Conservation (phyloP, 257 asterid genomes). For the Penstemon barbatus region DNA sequence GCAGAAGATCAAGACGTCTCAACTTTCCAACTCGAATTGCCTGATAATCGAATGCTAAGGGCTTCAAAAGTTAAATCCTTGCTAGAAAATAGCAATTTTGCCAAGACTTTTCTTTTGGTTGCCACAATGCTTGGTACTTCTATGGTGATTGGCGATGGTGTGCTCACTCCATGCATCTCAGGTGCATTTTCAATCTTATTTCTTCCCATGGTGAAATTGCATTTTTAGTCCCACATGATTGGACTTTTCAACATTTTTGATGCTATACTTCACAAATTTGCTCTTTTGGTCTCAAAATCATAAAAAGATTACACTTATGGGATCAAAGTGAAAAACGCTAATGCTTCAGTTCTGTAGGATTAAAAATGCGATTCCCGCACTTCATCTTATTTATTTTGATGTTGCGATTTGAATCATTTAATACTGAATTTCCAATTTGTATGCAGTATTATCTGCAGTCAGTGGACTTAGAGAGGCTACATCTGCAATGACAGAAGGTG, state of each 20-base stretch:
- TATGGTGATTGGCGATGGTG: conserved; percentile 86
- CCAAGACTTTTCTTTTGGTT: conserved; percentile 39
- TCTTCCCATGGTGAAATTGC: too few relatives aligned
- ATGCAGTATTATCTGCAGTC: conserved; percentile 57
- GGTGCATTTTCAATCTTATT: conserved; percentile 29
- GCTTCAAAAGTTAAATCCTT: conserved; percentile 45
- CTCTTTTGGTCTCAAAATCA: too few relatives aligned
- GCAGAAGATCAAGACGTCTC: too few relatives aligned
- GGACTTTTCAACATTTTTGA: not conserved
- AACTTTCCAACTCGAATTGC: too few relatives aligned
- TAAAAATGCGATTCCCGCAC: too few relatives aligned
- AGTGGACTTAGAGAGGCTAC: conserved; percentile 53
- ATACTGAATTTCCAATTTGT: not conserved
- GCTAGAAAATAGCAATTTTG: conserved; percentile 44
- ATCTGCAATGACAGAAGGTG: conserved; percentile 38
- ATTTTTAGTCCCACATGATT: too few relatives aligned
- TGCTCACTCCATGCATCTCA: conserved; percentile 73
- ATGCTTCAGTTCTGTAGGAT: too few relatives aligned
- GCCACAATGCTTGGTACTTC: conserved; percentile 77
- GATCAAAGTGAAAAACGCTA: too few relatives aligned
- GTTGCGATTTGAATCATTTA: not conserved
- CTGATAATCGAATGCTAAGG: conserved; percentile 24
- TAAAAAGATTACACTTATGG: too few relatives aligned
- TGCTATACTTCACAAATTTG: too few relatives aligned
- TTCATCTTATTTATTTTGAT: not conserved